phyloP scores from a whole-genome alignment of 1,284 basidiomycete species.

The Trichosporon sp. region DNA sequence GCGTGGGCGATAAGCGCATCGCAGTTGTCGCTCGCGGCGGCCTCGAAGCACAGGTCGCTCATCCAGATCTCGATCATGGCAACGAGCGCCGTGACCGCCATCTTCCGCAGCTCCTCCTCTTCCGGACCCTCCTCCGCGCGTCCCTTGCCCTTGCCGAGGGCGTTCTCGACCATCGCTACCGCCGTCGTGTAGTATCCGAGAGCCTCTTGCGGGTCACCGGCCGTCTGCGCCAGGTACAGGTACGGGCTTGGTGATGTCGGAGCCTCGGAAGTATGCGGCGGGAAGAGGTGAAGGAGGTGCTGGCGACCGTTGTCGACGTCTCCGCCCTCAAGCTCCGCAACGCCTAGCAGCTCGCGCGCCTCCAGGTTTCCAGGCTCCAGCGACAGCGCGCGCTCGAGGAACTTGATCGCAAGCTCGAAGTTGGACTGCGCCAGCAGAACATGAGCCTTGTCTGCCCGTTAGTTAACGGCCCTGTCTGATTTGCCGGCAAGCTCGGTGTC shows the following conservation, averaged over 20 bases:
- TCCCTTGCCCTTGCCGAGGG: constrained; percentile 51
- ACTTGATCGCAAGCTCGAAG: constrained; percentile 72
- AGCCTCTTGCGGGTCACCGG: constrained; percentile 64
- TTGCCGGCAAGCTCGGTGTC: too few species aligned
- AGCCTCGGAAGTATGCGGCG: constrained; percentile 57
- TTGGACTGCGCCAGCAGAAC: constrained; percentile 73
- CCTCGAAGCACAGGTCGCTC: constrained; percentile 85
- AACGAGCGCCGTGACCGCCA: constrained; percentile 75
- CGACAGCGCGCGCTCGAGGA: constrained; percentile 65
- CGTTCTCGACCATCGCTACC: constrained; percentile 65
- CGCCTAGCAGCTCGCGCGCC: constrained; percentile 73
- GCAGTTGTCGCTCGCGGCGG: constrained; percentile 58
- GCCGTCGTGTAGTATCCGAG: constrained; percentile 77
- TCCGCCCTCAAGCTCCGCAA: constrained; percentile 70
- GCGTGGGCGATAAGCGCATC: constrained; percentile 70
- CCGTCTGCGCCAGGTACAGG: constrained; percentile 84
- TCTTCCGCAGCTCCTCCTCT: constrained; percentile 62
- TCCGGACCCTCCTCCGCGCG: constrained; percentile 47
- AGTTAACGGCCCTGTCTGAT: not conserved
- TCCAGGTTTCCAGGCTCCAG: constrained; percentile 63
- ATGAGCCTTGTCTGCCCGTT: constrained; percentile 55
- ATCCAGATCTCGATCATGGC: constrained; percentile 96
- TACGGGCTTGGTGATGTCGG: constrained; percentile 66
- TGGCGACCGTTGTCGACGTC: constrained; percentile 66
- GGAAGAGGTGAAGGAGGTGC: constrained; percentile 55